phyloP scores from a whole-genome alignment of 2,329 filamentous ascomycete species.

The Hortaea sp. region DNA sequence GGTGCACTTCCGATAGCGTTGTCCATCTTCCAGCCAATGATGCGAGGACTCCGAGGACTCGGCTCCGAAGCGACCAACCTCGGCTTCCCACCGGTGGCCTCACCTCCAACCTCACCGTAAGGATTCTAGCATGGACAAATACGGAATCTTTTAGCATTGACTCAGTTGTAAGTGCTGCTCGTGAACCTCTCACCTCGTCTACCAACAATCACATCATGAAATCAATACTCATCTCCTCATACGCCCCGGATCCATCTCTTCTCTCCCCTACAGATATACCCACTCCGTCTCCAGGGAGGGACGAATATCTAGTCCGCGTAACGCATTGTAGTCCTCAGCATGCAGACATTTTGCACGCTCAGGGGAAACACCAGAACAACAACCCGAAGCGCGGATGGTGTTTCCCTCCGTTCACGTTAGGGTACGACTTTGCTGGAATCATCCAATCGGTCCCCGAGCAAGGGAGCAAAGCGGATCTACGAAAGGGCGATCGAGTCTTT shows the following conservation, averaged over 20 bases:
- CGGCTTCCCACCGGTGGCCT: no score
- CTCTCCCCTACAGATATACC: slow-evolving; percentile 21
- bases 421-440: slow-evolving; percentile 51
- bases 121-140: no score
- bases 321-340: slow-evolving; percentile 50
- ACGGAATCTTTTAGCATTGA: no score
- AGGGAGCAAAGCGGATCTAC: slow-evolving; percentile 20
- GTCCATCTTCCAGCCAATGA: neutral
- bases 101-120: no score
- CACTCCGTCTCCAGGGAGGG: slow-evolving; percentile 23
- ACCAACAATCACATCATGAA: slow-evolving; percentile 24
- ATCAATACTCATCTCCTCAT: slow-evolving; percentile 31
- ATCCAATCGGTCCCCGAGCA: slow-evolving; percentile 31
- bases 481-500: slow-evolving; percentile 44
- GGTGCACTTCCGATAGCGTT: neutral
- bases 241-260: slow-evolving; percentile 22
- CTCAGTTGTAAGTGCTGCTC: no score
- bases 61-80: no score
- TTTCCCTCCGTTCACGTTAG: slow-evolving; percentile 48
- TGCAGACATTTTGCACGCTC: slow-evolving; percentile 50
- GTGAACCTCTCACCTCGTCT: no score
- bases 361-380: slow-evolving; percentile 53
- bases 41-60: neutral
- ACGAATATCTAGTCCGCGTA: slow-evolving; percentile 38
- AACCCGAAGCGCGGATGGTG: slow-evolving; percentile 36